Conservation (phyloP, 345 rosid species). For the Mallotus nudiflorus region DNA sequence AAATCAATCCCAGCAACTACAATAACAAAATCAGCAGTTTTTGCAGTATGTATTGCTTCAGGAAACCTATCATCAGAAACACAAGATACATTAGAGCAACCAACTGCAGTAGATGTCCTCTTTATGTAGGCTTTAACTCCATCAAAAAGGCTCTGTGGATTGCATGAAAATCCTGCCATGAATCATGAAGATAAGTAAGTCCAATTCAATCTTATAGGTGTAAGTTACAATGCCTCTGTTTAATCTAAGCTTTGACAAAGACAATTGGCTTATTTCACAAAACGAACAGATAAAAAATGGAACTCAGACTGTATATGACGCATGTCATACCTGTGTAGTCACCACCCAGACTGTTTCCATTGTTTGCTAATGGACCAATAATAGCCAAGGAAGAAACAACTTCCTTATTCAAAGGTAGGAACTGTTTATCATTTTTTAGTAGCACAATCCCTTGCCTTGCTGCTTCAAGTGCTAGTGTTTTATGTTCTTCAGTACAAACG, state of each 20-base stretch:
- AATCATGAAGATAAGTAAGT: slow-evolving; percentile 10
- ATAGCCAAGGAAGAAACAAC: slow-evolving; percentile 28
- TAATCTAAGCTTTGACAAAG: background rate
- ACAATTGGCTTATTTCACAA: background rate
- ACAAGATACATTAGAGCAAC: slow-evolving; percentile 70
- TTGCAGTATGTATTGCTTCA: slow-evolving; percentile 59
- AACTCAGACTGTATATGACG: background rate
- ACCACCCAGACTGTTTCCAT: slow-evolving; percentile 63
- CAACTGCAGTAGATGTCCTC: slow-evolving; percentile 49
- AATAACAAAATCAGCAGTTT: slow-evolving; percentile 60
- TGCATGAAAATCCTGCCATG: slow-evolving; percentile 69
- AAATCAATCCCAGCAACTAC: slow-evolving; percentile 79
- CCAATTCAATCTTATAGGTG: background rate
- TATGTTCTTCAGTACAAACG: slow-evolving; percentile 32
- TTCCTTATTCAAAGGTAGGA: slow-evolving; percentile 26
- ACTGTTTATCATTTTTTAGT: slow-evolving; percentile 28
- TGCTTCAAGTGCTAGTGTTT: slow-evolving; percentile 32
- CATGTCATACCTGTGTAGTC: slow-evolving; percentile 62
- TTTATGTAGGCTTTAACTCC: slow-evolving; percentile 53
- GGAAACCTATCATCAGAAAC: slow-evolving; percentile 43
- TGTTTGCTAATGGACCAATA: slow-evolving; percentile 58
- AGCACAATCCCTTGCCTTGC: slow-evolving; percentile 38
- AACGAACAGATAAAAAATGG: background rate
- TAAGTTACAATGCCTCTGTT: background rate
- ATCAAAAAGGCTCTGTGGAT: slow-evolving; percentile 53